Evolutionary conservation across 495 filamentous ascomycete species (phyloP).

Genomic region (Elaphomyces granulatus): DNA sequence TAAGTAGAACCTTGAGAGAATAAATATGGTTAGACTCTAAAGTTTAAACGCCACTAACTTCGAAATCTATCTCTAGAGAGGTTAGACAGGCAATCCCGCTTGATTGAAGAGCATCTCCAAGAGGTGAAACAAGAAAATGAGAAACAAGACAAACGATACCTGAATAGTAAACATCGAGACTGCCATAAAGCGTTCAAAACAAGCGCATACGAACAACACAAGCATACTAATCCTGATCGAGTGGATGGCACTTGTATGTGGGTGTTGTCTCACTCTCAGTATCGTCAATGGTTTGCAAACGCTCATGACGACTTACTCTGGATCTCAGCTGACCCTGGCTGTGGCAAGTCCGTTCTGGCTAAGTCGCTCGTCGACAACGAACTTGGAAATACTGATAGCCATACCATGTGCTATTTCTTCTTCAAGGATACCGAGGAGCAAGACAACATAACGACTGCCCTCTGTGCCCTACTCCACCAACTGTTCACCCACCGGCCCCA

Average conservation of each 20-base stretch:
- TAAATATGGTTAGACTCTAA: not conserved
- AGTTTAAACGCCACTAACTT: not conserved
- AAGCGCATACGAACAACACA: constrained; percentile 13
- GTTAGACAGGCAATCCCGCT: constrained; percentile 2
- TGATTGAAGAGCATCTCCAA: constrained; percentile 3
- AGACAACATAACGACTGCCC: constrained; percentile 10
- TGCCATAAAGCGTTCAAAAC: constrained; percentile 16
- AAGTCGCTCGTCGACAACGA: constrained; percentile 14
- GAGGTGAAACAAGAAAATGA: constrained; percentile 3
- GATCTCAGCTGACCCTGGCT: constrained; percentile 29
- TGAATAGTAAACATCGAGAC: constrained; percentile 12
- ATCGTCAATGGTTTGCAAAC: constrained; percentile 10
- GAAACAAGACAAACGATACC: constrained; percentile 4
- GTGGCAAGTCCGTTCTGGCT: constrained; percentile 28
- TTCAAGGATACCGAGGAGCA: constrained; percentile 24
- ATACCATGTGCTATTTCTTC: constrained; percentile 27
- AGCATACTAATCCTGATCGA: constrained; percentile 16
- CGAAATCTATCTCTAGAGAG: not conserved
- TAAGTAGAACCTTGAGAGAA: not conserved
- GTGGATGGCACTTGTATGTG: constrained; percentile 23
- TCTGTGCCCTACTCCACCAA: constrained; percentile 24
- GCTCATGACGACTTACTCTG: constrained; percentile 18
- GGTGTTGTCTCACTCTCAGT: constrained; percentile 16
- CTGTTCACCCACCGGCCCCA: constrained; percentile 14
- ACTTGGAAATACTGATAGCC: constrained; percentile 8